Evolutionary conservation across 257 asterid genomes (phyloP), one percentile per base, ranked within the genome.

Genomic region (Forsythia viridissima): DNA sequence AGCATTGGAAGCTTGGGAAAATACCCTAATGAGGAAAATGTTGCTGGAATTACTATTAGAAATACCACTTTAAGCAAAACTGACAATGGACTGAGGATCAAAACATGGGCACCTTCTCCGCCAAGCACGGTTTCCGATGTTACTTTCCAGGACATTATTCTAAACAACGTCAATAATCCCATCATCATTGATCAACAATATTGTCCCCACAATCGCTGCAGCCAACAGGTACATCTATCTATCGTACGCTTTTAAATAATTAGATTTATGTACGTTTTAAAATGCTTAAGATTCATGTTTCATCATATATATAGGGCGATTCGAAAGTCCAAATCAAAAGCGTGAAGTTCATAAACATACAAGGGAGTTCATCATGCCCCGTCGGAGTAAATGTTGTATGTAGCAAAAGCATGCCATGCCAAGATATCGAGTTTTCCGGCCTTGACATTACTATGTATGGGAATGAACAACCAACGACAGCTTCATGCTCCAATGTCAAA

Each of bases 1-100:
- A 88, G 95, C 86, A 78, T 88, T 20, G 92, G 94, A 7, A 87
- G 91, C 85, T 65, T 91, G 6, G 93, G 97, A 0, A 80, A 41
- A 44, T 71, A 71, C 72, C 16, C 40, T 2, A 41, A 12, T 0
- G 75, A 80, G 20, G 41, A 87, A 44, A 61, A 71, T 3, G 93
- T 89, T 8, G 72, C 65, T 16, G 88, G 77, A 4, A 77, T 91
- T 8, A 73, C 37, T 0, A 86, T 85, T 2, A n/a, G 24, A 65
- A 80, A 85, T 16, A 81, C 90, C 75, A 80, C 59, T 0, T 79
- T 91, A 18, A 71, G 4, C 5, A 55, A 67, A 3, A 85, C 91
- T 1, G 74, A 79, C 5, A 91, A 91, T 48, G 94, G 94, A 0
- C 40, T 85, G 46, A 86, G 94, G 83, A 88, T 91, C 76, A 91